A percentile compares a stretch with the other conserved stretches of the same genome.
Conservation (phyloP, 805 yeast species). For the Candida maesae region DNA sequence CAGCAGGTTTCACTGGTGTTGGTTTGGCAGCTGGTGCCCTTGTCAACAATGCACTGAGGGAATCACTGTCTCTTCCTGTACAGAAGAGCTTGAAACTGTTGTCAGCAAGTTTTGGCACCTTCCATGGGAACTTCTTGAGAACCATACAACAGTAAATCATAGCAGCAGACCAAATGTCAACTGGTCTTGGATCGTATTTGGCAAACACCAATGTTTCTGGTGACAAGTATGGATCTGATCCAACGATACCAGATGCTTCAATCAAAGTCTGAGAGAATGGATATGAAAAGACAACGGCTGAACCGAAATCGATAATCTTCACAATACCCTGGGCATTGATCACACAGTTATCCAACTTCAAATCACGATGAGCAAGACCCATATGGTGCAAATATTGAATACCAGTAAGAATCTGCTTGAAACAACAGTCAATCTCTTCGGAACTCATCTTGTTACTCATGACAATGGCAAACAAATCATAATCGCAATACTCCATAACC, state of each 20-base stretch:
- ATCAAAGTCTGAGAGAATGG: slow-evolving; percentile 73
- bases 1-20: slow-evolving; percentile 22
- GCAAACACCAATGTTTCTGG: slow-evolving; percentile 86
- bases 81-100: slow-evolving; percentile 81
- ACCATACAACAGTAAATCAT: slow-evolving; percentile 92
- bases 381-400: slow-evolving; percentile 74
- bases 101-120: slow-evolving; percentile 79
- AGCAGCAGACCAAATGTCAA: slow-evolving; percentile 91
- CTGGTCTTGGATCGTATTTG: slow-evolving; percentile 88
- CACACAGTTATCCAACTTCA: slow-evolving; percentile 91
- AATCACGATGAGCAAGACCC: slow-evolving; percentile 89
- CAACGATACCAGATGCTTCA: slow-evolving; percentile 81
- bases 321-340: slow-evolving; percentile 79
- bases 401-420: slow-evolving; percentile 81
- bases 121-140: slow-evolving; percentile 91
- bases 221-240: slow-evolving; percentile 86
- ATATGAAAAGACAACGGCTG: slow-evolving; percentile 86
- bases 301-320: slow-evolving; percentile 88
- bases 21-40: slow-evolving; percentile 47
- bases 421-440: slow-evolving; percentile 82
- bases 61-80: slow-evolving; percentile 63
- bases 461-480: slow-evolving; percentile 88
- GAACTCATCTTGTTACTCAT: slow-evolving; percentile 86
- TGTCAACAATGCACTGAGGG: slow-evolving; percentile 59
- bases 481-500: slow-evolving; percentile 94